Base-by-base conservation (phyloP, 176 grass and related monocot genomes). In the Miscanthus lutarioriparius region DNA sequence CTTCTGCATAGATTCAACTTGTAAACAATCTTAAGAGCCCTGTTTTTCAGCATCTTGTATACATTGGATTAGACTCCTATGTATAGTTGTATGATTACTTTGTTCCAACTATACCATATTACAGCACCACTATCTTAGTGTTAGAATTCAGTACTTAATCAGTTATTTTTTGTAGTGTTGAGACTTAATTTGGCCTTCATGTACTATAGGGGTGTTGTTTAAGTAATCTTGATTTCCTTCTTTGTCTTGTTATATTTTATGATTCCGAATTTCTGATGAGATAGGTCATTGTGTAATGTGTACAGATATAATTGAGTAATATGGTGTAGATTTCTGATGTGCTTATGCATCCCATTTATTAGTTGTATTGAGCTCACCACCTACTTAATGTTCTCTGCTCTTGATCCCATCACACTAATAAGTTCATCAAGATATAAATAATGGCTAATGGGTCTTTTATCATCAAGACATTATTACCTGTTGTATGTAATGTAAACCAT, bases 1-100 rank as follows among this genome's bases (percentile, higher is more conserved):
- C 51, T 20, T 86, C 36, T 33, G n/a, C 15, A 15, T 70, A 35
- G 64, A 26, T 78, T 23, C 39, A 78, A 16, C 5, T 63, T 79
- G 26, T 79, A 79, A 70, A 13, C 38, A 65, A 74, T 86, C 76
- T 74, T 80, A 73, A n/a, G 41, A 44, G 26, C 13, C 53, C 25
- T 80, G n/a, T 80, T 63, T 63, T 10, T 40, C 14, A 22, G n/a
- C 43, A 64, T 25, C 43, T 79, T 28, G 6, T 64, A 44, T 30
- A 65, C 15, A 10, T 28, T 32, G 17, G 23, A 25, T 59, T 70
- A 70, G 25, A 77, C 48, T 23, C 58, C 12, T 67, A 17, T 6
- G 6, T 61, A 26, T 28, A 27, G 28, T 53, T 61, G 79, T 64
- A 39, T 16, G 22, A 17, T 47, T 20, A 32, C 53, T 39, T 85